These are phyloP conservation scores for Chenopodium formosanum DNA, from an alignment of 148 eudicot species.

Conservation along the genomic window DNA sequence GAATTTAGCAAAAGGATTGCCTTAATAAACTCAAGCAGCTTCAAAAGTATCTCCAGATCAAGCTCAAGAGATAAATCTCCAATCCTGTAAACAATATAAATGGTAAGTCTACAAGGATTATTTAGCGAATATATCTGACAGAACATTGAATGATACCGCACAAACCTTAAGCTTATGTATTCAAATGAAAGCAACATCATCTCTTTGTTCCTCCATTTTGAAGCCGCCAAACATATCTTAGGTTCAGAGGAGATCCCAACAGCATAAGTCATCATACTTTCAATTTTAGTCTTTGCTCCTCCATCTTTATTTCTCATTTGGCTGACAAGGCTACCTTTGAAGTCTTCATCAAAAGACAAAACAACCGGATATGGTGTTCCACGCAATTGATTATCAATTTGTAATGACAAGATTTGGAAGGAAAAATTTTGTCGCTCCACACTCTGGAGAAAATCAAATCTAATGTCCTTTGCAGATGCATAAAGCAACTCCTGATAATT, in stretches of 20 bases:
- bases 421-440: conserved; percentile 69
- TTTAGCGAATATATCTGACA: conserved; percentile 8
- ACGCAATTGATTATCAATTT: conserved; percentile 86
- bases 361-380: conserved; percentile 84
- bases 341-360: conserved; percentile 67
- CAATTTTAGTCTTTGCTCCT: conserved; percentile 37
- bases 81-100: conserved; percentile 52
- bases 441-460: conserved; percentile 63
- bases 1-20: conserved; percentile 45
- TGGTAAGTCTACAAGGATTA: conserved; percentile 1
- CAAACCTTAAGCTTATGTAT: conserved; percentile 68
- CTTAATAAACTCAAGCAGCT: conserved; percentile 65
- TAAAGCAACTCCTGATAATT: conserved; percentile 74
- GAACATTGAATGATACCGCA: conserved; percentile 6
- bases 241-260: conserved; percentile 54
- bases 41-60: conserved; percentile 79
- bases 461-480: conserved; percentile 63
- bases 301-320: conserved; percentile 54
- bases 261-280: conserved; percentile 37
- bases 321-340: conserved; percentile 37
- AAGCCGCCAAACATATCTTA: conserved; percentile 55
- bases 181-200: conserved; percentile 69
- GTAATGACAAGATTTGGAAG: conserved; percentile 63
- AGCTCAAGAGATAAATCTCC: conserved; percentile 85
- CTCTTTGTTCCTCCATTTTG: conserved; percentile 87